These are phyloP conservation scores for Xylaria longipes DNA, from an alignment of 495 filamentous ascomycete genomes.

Conservation along the genomic window DNA sequence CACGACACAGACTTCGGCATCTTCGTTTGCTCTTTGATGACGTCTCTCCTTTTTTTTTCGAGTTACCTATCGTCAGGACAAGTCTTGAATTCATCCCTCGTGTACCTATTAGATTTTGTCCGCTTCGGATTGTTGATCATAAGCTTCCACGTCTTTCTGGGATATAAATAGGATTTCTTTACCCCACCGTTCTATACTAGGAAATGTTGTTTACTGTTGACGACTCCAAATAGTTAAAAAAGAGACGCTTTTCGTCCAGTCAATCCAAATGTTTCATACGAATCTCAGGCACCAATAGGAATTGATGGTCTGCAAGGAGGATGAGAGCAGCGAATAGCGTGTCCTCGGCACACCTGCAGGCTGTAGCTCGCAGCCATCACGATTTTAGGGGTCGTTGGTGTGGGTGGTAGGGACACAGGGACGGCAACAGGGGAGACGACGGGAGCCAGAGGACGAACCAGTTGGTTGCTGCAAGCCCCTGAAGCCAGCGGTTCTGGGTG, in stretches of 20 bases:
- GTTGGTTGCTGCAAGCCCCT: conserved; percentile 16
- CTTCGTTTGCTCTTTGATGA: neutral
- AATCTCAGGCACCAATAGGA: conserved; percentile 18
- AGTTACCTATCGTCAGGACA: neutral
- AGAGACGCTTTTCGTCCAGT: neutral
- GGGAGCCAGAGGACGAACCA: conserved; percentile 6
- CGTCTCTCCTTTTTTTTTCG: neutral
- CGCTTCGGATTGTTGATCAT: neutral
- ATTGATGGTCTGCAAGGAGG: neutral
- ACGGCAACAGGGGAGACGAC: neutral
- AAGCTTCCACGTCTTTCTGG: neutral
- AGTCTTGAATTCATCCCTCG: neutral
- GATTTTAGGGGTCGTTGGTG: conserved; percentile 17
- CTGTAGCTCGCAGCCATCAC: neutral
- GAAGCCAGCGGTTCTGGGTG: conserved; percentile 8
- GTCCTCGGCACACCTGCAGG: conserved; percentile 3
- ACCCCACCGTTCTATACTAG: neutral
- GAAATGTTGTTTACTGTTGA: conserved; percentile 19
- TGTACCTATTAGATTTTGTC: neutral
- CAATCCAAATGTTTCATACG: conserved; percentile 18
- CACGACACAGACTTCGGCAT: neutral
- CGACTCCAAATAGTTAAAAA: neutral
- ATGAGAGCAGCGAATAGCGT: neutral
- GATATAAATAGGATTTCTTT: conserved; percentile 6
- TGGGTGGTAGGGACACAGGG: neutral